phyloP scores from a whole-genome alignment of 805 yeast genomes.

The Grigorovia jiainica region DNA sequence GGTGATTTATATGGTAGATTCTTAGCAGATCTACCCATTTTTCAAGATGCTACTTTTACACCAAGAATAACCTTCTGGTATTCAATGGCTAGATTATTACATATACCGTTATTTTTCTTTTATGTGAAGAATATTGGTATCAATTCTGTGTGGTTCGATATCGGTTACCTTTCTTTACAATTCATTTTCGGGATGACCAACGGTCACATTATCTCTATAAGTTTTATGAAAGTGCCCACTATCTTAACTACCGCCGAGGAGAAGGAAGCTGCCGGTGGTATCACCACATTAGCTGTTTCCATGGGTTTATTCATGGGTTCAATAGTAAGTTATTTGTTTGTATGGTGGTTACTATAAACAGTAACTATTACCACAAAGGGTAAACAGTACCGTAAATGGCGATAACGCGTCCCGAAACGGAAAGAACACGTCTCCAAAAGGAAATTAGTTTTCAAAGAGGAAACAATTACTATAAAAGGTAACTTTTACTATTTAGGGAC shows the following conservation, averaged over 20 bases:
- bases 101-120: slow-evolving; percentile 63
- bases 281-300: slow-evolving; percentile 71
- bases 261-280: slow-evolving; percentile 90
- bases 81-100: slow-evolving; percentile 44
- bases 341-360: too few relatives aligned
- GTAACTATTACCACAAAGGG: too few relatives aligned
- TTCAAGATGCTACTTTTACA: slow-evolving; percentile 13
- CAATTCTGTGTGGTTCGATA: slow-evolving; percentile 41
- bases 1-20: slow-evolving; percentile 82
- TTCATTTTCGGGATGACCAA: slow-evolving; percentile 76
- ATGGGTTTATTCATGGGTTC: slow-evolving; percentile 77
- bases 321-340: slow-evolving; percentile 60
- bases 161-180: slow-evolving; percentile 60
- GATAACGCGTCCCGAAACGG: neutral
- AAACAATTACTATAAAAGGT: too few relatives aligned
- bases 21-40: slow-evolving; percentile 38
- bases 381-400: too few relatives aligned
- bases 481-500: too few relatives aligned
- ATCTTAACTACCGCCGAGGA: slow-evolving; percentile 54
- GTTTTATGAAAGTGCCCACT: slow-evolving; percentile 67
- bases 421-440: neutral
- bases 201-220: slow-evolving; percentile 74
- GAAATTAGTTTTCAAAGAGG: neutral
- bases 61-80: slow-evolving; percentile 38
- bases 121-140: slow-evolving; percentile 28